Percentiles rank a stretch among this genome's conserved stretches.
Evolutionary conservation across 1,284 basidiomycete genomes (phyloP).

Genomic region (Ceratobasidium sp.): DNA sequence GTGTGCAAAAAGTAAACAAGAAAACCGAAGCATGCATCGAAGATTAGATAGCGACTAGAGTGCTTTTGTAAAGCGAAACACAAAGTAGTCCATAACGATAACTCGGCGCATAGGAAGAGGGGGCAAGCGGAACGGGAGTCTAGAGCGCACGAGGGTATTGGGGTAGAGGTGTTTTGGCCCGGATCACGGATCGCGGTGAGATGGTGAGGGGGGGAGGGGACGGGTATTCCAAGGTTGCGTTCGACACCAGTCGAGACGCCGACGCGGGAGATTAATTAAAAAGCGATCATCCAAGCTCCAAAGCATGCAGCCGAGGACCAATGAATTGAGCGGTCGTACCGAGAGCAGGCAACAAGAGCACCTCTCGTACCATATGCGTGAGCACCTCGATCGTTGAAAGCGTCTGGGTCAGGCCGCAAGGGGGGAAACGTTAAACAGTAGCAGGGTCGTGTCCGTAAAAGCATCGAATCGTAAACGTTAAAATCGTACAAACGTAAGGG

Average conservation of each 20-base stretch:
- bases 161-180: slow-evolving; percentile 10
- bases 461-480: slow-evolving; percentile 22
- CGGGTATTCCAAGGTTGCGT: slow-evolving; percentile 8
- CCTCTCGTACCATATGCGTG: slow-evolving; percentile 22
- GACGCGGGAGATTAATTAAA: slow-evolving; percentile 13
- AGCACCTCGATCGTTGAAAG: slow-evolving; percentile 24
- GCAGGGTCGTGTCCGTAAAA: slow-evolving; percentile 32
- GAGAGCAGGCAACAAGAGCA: slow-evolving; percentile 20
- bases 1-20: not conserved
- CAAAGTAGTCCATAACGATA: slow-evolving; percentile 31
- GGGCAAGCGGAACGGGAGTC: not conserved
- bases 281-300: not conserved
- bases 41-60: slow-evolving; percentile 32
- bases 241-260: slow-evolving; percentile 26
- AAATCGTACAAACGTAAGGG: slow-evolving; percentile 9
- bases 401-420: not conserved
- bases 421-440: not conserved
- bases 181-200: slow-evolving; percentile 10
- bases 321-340: not conserved
- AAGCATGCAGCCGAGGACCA: not conserved
- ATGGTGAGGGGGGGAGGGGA: not conserved
- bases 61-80: slow-evolving; percentile 15
- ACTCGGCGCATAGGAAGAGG: slow-evolving; percentile 20
- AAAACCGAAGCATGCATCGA: not conserved
- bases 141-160: slow-evolving; percentile 25